A percentile compares a stretch with the other conserved stretches of the same genome.
phyloP scores from a whole-genome alignment of 2,329 filamentous ascomycete species.

The Curvularia hawaiiensis region DNA sequence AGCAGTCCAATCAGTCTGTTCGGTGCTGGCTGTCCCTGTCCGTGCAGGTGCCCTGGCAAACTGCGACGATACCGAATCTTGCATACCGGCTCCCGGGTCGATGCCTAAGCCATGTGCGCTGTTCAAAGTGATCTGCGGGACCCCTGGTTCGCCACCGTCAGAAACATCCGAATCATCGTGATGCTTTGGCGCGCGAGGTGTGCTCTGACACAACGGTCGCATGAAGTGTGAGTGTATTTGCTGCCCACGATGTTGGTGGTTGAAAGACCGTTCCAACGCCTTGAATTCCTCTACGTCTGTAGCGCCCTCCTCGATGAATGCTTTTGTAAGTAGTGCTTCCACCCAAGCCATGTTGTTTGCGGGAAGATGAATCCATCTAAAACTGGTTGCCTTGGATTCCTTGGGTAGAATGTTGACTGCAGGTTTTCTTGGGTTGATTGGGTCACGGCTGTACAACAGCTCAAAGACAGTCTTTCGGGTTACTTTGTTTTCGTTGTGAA shows the following conservation, averaged over 20 bases:
- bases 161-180: slow-evolving; percentile 44
- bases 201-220: slow-evolving; percentile 63
- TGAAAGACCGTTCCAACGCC: slow-evolving; percentile 64
- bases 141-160: slow-evolving; percentile 35
- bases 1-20: slow-evolving; percentile 40
- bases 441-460: slow-evolving; percentile 43
- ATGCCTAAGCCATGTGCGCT: slow-evolving; percentile 35
- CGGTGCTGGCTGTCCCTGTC: slow-evolving; percentile 40
- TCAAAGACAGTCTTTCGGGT: slow-evolving; percentile 42
- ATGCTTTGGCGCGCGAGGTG: slow-evolving; percentile 38
- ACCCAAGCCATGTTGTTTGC: slow-evolving; percentile 64
- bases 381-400: slow-evolving; percentile 49
- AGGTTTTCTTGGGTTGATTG: slow-evolving; percentile 41
- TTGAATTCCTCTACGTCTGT: slow-evolving; percentile 69
- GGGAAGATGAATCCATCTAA: slow-evolving; percentile 54
- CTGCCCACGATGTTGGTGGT: slow-evolving; percentile 65
- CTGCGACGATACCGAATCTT: slow-evolving; percentile 23
- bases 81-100: slow-evolving; percentile 25
- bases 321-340: slow-evolving; percentile 67
- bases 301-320: slow-evolving; percentile 66
- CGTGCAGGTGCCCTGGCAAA: slow-evolving; percentile 33
- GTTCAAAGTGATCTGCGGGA: slow-evolving; percentile 38
- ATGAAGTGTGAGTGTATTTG: slow-evolving; percentile 66
- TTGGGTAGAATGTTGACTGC: slow-evolving; percentile 46
- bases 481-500: slow-evolving; percentile 44